These are phyloP conservation scores for Plasmodium knowlesi DNA, from an alignment of 169 alveolate genomes.

Conservation along the genomic window DNA sequence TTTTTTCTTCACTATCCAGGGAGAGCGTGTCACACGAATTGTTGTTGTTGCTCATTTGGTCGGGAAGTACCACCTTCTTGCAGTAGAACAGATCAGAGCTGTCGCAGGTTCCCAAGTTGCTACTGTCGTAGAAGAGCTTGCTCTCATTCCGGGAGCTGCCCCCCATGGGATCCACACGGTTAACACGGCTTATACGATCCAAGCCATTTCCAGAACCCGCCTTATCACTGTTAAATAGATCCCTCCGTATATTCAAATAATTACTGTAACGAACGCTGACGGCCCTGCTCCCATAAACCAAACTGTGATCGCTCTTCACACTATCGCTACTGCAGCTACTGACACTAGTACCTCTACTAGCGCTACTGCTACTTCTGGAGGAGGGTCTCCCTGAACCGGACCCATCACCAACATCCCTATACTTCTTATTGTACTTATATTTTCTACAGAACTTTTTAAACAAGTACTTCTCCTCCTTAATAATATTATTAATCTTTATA, in stretches of 20 bases:
- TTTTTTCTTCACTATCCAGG: neutral
- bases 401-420: neutral
- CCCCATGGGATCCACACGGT: neutral
- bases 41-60: neutral
- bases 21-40: neutral
- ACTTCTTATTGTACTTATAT: neutral
- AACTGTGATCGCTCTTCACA: constrained; percentile 21
- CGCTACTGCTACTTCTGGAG: neutral
- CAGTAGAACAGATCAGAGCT: constrained; percentile 38
- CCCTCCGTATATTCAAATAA: constrained; percentile 16
- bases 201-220: neutral
- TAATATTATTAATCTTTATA: constrained; percentile 59
- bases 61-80: neutral
- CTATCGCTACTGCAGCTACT: neutral
- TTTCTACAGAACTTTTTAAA: constrained; percentile 36
- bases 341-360: neutral
- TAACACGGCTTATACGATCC: neutral
- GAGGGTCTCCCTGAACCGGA: neutral
- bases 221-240: constrained; percentile 3
- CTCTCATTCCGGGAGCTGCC: neutral
- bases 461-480: constrained; percentile 56
- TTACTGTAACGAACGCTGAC: neutral
- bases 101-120: constrained; percentile 10
- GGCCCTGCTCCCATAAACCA: neutral
- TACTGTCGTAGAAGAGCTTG: constrained; percentile 35